Base-by-base conservation (phyloP, 2,329 filamentous ascomycete species). In the Esteya vermicola region DNA sequence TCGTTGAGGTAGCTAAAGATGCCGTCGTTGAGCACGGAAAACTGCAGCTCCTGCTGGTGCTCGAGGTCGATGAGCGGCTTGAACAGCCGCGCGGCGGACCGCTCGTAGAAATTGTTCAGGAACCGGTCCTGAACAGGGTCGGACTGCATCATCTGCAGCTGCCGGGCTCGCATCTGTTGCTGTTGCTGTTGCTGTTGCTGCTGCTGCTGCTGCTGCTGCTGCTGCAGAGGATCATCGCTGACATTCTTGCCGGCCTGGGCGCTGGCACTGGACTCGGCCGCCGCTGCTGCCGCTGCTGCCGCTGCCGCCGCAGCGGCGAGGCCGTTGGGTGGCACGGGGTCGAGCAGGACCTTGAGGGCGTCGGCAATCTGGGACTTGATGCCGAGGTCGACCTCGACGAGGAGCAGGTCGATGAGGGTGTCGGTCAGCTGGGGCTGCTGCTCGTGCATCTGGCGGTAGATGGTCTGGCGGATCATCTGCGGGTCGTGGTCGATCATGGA, bases 341-440 rank as follows among this genome's bases (percentile, higher is more conserved):
- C 91, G 27, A 98, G 70, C 10, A 98, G 67, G 19, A 96, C 82
- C 60, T 94, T 95, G 55, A 98, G 80, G 8, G 89, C 85, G 62
- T 98, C 91, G 4, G 88, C 86, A 52, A 96, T 81, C 57, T 96
- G 91, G 22, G 85, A 86, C 60, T 94, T 95, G 46, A 96, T 86
- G 1, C 91, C 91, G 14, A 96, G 67, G 54, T 98, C 91, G 16
- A 84, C 81, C 61, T 98, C 91, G 2, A 91, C 78, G 35, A 96
- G 70, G 2, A 98, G 71, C 32, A 98, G 68, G 50, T 95, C 89
- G 43, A 96, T 93, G 31, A 98, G 64, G 0, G 85, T 93, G 55
- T 96, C 91, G 1, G 86, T 95, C 40, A 98, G 62, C 5, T 85
- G 85, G 3, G 79, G 76, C 50, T 84, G 78, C 54, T 88, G 88